Percentiles rank a stretch among this genome's conserved stretches.
phyloP scores from a whole-genome alignment of 257 asterid species.

The Avicennia marina region DNA sequence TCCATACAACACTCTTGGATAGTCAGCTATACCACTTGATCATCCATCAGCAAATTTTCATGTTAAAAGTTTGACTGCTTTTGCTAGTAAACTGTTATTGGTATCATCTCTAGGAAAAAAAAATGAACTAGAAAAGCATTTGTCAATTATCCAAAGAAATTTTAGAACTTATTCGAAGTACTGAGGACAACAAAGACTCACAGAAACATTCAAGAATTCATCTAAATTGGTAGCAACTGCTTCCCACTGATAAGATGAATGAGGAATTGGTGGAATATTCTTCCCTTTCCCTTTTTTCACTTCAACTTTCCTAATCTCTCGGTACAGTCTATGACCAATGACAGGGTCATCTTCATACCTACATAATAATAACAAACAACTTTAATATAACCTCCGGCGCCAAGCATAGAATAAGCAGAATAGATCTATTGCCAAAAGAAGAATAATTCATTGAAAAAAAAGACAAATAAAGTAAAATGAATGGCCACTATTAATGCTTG shows the following conservation, averaged over 20 bases:
- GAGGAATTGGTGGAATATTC: constrained; percentile 62
- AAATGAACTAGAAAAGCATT: too few species aligned
- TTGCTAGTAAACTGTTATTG: too few species aligned
- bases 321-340: constrained; percentile 83
- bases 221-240: constrained; percentile 90
- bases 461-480: too few species aligned
- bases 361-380: constrained; percentile 6
- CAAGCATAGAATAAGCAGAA: too few species aligned
- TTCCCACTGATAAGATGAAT: constrained; percentile 91
- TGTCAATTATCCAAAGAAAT: not conserved
- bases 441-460: too few species aligned
- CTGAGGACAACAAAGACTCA: constrained; percentile 53
- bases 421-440: too few species aligned
- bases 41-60: too few species aligned
- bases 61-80: too few species aligned
- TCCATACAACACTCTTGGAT: not conserved
- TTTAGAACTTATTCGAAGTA: not conserved
- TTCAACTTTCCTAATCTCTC: constrained; percentile 85
- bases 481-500: too few species aligned
- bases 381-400: too few species aligned
- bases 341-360: constrained; percentile 95
- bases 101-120: too few species aligned
- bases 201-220: constrained; percentile 82
- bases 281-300: constrained; percentile 88
- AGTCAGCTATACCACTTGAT: not conserved